A percentile compares a stretch with the other conserved stretches of the same genome.
Conservation (phyloP, 1,284 basidiomycete species). For the Ganoderma boninense region DNA sequence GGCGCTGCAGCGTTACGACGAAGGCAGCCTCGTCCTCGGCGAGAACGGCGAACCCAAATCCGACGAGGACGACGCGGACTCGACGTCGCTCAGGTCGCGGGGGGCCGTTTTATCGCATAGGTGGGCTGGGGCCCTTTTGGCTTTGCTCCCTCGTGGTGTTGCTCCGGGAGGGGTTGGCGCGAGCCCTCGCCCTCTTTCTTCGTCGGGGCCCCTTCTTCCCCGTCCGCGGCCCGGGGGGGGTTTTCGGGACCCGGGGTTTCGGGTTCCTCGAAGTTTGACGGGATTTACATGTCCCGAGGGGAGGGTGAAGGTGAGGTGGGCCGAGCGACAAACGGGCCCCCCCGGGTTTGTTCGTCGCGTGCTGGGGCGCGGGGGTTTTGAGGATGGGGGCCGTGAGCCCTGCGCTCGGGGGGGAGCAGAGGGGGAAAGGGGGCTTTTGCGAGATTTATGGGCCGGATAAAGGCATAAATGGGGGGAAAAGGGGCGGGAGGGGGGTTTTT, state of each 20-base stretch:
- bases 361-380: constrained; percentile 34
- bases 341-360: constrained; percentile 19
- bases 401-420: too few species aligned
- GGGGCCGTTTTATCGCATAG: background rate
- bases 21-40: background rate
- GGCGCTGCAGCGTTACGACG: background rate
- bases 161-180: constrained; percentile 18
- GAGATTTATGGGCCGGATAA: too few species aligned
- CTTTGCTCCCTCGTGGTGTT: background rate
- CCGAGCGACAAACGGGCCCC: constrained; percentile 22
- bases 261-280: constrained; percentile 22
- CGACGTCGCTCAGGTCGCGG: background rate
- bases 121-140: background rate
- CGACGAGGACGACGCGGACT: constrained; percentile 5
- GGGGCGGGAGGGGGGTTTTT: too few species aligned
- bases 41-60: constrained; percentile 12
- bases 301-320: constrained; percentile 19
- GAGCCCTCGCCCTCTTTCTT: background rate
- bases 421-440: background rate
- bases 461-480: too few species aligned
- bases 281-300: constrained; percentile 28
- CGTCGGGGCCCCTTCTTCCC: background rate
- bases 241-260: constrained; percentile 1
- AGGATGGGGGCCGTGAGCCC: constrained; percentile 40
- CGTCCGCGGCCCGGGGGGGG: constrained; percentile 16